These are phyloP conservation scores for Candida coquimbonensis DNA, from an alignment of 805 yeast genomes.

Conservation along the genomic window DNA sequence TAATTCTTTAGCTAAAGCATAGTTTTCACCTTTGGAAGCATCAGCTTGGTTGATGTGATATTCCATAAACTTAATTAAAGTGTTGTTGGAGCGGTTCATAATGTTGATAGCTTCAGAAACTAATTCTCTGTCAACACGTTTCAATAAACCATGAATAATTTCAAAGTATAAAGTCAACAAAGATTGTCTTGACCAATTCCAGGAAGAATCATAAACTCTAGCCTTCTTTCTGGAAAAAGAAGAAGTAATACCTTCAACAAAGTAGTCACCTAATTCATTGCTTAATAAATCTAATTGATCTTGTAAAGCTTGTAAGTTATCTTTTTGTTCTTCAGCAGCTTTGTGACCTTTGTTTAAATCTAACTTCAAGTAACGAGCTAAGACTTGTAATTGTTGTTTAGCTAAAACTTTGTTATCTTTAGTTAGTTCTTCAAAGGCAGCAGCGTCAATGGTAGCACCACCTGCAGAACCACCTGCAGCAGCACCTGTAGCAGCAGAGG, in stretches of 20 bases:
- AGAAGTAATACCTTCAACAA: constrained; percentile 87
- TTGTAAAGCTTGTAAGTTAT: constrained; percentile 77
- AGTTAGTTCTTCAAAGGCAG: constrained; percentile 73
- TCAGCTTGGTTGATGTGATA: constrained; percentile 61
- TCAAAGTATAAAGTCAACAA: constrained; percentile 89
- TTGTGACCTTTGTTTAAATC: constrained; percentile 90
- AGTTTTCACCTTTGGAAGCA: constrained; percentile 81
- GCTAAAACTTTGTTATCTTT: constrained; percentile 43
- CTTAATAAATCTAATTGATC: constrained; percentile 76
- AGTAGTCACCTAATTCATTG: constrained; percentile 81
- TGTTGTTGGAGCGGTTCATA: constrained; percentile 95
- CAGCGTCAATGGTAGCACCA: constrained; percentile 88
- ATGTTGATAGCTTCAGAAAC: constrained; percentile 93
- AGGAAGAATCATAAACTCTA: constrained; percentile 92
- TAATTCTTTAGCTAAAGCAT: constrained; percentile 78
- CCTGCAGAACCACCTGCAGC: constrained; percentile 53
- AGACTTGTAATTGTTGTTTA: constrained; percentile 66
- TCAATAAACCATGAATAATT: constrained; percentile 89
- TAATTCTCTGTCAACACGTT: constrained; percentile 90
- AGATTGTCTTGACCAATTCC: constrained; percentile 99
- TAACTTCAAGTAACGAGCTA: constrained; percentile 90
- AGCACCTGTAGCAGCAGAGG: constrained; percentile 49
- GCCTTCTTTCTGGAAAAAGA: constrained; percentile 89
- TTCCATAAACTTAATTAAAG: constrained; percentile 93
- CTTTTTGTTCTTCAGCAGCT: constrained; percentile 67